A percentile compares a stretch with the other conserved stretches of the same genome.
Evolutionary conservation across 805 yeast species (phyloP).

Genomic region (Isabelozyma gotoi): DNA sequence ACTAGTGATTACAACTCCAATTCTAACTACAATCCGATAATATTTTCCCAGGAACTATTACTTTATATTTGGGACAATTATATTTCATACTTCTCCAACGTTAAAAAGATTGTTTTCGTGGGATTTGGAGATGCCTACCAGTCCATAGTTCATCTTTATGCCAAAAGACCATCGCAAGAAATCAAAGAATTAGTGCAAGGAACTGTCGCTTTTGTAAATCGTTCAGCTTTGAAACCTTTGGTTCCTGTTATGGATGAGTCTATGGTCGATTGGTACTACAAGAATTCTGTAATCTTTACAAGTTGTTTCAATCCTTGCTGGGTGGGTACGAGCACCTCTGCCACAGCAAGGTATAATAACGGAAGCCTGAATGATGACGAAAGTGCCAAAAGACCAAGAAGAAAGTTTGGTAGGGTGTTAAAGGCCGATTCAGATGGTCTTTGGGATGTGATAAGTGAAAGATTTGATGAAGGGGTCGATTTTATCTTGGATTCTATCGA

Average conservation of each 20-base stretch:
- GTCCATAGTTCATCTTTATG: slow-evolving; percentile 82
- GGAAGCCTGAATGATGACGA: slow-evolving; percentile 21
- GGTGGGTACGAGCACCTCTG: slow-evolving; percentile 49
- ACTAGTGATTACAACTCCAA: slow-evolving; percentile 24
- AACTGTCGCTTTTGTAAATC: slow-evolving; percentile 66
- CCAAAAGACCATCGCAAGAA: slow-evolving; percentile 64
- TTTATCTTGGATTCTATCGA: slow-evolving; percentile 79
- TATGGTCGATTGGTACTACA: slow-evolving; percentile 87
- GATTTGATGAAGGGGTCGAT: slow-evolving; percentile 83
- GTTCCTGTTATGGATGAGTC: slow-evolving; percentile 88
- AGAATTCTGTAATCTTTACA: slow-evolving; percentile 81
- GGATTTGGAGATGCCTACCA: slow-evolving; percentile 91
- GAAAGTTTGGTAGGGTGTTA: slow-evolving; percentile 87
- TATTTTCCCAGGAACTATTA: slow-evolving; percentile 73
- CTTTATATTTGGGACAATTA: slow-evolving; percentile 90
- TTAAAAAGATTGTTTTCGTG: slow-evolving; percentile 70
- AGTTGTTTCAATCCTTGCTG: slow-evolving; percentile 76
- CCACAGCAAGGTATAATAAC: slow-evolving; percentile 8
- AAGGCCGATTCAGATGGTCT: slow-evolving; percentile 72
- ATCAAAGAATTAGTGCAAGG: slow-evolving; percentile 65
- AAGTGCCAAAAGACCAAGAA: slow-evolving; percentile 68
- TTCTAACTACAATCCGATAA: slow-evolving; percentile 53
- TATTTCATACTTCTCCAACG: slow-evolving; percentile 64
- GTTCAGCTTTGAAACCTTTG: slow-evolving; percentile 69
- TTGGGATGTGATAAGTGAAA: slow-evolving; percentile 73